phyloP scores from a whole-genome alignment of 148 eudicot species.

The Salicornia ramosissima region DNA sequence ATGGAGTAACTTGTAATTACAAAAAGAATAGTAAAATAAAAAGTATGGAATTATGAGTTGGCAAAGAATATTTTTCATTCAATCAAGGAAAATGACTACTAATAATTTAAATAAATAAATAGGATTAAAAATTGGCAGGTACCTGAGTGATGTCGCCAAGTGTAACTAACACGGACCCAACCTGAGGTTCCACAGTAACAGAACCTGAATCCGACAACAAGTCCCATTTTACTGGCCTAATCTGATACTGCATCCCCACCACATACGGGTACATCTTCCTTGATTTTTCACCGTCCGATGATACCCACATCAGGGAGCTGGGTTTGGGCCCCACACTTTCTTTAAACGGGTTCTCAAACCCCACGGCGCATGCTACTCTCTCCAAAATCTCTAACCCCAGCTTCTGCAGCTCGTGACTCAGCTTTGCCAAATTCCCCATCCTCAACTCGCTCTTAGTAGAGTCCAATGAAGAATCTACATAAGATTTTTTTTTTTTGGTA shows the following conservation, averaged over 20 bases:
- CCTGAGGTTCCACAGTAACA: slow-evolving; percentile 46
- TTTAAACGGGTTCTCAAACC: slow-evolving; percentile 42
- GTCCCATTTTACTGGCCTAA: slow-evolving; percentile 30
- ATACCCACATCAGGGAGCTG: slow-evolving; percentile 63
- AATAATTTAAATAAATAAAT: neutral
- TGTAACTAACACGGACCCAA: slow-evolving; percentile 64
- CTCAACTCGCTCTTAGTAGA: slow-evolving; percentile 28
- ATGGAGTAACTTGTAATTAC: neutral
- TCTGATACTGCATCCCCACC: slow-evolving; percentile 65
- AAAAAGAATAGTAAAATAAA: neutral
- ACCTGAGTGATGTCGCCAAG: slow-evolving; percentile 93
- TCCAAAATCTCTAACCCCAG: slow-evolving; percentile 53
- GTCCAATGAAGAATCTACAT: neutral
- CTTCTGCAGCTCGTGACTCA: slow-evolving; percentile 51
- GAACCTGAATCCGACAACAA: slow-evolving; percentile 59
- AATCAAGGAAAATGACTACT: neutral
- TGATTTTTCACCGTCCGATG: slow-evolving; percentile 20
- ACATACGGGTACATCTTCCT: slow-evolving; percentile 60
- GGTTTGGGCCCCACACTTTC: slow-evolving; percentile 17
- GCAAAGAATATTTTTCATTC: neutral
- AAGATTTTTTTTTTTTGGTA: too few relatives aligned
- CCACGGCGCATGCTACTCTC: slow-evolving; percentile 39
- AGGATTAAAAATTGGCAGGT: neutral
- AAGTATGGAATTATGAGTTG: neutral
- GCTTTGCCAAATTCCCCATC: slow-evolving; percentile 37